phyloP scores from a whole-genome alignment of 352 stramenopile species.

The Phytophthora ramorum region DNA sequence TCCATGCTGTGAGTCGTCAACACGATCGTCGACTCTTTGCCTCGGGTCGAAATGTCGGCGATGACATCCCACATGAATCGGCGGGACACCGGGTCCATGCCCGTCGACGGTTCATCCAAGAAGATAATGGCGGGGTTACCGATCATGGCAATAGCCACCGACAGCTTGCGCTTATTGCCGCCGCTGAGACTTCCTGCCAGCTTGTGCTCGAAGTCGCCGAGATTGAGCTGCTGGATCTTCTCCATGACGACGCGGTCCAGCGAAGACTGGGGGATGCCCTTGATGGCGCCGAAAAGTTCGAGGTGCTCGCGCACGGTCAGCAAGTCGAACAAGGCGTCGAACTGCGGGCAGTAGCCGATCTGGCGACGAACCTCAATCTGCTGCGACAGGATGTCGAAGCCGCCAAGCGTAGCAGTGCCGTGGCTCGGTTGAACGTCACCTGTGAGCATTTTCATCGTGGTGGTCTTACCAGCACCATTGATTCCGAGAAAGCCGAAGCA shows the following conservation, averaged over 20 bases:
- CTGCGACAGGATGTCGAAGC: conserved; percentile 44
- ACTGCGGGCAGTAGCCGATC: conserved; percentile 94
- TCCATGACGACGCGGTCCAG: conserved; percentile 67
- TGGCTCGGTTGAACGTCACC: conserved; percentile 70
- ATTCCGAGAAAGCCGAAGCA: conserved; percentile 95
- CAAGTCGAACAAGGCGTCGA: conserved; percentile 85
- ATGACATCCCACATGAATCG: conserved; percentile 66
- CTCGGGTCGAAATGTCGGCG: conserved; percentile 60
- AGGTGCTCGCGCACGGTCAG: conserved; percentile 90
- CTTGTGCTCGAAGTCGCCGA: conserved; percentile 83
- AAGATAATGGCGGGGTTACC: conserved; percentile 89
- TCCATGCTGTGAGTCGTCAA: conserved; percentile 87
- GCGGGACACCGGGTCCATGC: conserved; percentile 92
- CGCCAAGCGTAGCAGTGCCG: conserved; percentile 48
- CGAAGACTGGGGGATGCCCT: conserved; percentile 56
- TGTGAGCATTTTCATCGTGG: conserved; percentile 95
- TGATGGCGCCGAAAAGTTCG: conserved; percentile 91
- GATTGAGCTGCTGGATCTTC: conserved; percentile 85
- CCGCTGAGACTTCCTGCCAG: conserved; percentile 77
- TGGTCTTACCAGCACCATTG: conserved; percentile 95
- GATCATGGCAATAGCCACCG: conserved; percentile 93
- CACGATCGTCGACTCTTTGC: conserved; percentile 77
- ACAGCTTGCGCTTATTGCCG: conserved; percentile 95
- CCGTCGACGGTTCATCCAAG: conserved; percentile 90
- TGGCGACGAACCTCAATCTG: conserved; percentile 67